Evolutionary conservation across 2,329 filamentous ascomycete species (phyloP), one percentile per base, ranked within the genome.

Genomic region (Penicillium sp.): DNA sequence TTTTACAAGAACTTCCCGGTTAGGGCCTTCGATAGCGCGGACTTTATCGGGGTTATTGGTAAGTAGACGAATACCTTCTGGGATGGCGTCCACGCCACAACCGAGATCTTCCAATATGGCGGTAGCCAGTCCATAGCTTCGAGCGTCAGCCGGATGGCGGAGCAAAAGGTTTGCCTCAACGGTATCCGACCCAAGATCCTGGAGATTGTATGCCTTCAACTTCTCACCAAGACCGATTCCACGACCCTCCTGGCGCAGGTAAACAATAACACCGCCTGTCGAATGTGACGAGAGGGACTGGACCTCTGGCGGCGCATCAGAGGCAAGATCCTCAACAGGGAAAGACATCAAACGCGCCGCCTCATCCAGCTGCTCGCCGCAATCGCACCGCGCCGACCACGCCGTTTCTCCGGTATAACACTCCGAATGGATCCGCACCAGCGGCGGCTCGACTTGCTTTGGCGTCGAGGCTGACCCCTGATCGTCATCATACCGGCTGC

Each of bases 1-100:
- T 63, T 83, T 89, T 2, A 99, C 94, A 9, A 89, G 82, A 13
- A 99, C 82, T 76, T 99, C 93, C 11, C 92, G 80, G 62, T 90
- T 90, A 0, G 92, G 92, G 0, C 94, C 94, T 73, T 99, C 94
- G 0, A 99, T 89, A 0, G 94, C 94, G 16, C 91, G 82, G 40
- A 99, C 90, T 79, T 99, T 99, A 66, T 99, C 94, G 0, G 94
- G 94, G 68, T 99, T 99, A 73, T 99, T 99, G 10, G 94, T 99
- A 66, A 99, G 77, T 49, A 99, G 77, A 35, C 90, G 82, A 51
- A 97, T 87, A 14, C 77, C 77, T 31, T 73, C 68, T 24, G 70
- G 66, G 29, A 92, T 89, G 13, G 78, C 74, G 64, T 96, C 82
- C 2, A 79, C 82, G 2, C 81, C 84, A 9, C 86, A 82, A 0